These are phyloP conservation scores for Talaromyces sp. DNA, from an alignment of 2,329 filamentous ascomycete genomes.

Conservation along the genomic window DNA sequence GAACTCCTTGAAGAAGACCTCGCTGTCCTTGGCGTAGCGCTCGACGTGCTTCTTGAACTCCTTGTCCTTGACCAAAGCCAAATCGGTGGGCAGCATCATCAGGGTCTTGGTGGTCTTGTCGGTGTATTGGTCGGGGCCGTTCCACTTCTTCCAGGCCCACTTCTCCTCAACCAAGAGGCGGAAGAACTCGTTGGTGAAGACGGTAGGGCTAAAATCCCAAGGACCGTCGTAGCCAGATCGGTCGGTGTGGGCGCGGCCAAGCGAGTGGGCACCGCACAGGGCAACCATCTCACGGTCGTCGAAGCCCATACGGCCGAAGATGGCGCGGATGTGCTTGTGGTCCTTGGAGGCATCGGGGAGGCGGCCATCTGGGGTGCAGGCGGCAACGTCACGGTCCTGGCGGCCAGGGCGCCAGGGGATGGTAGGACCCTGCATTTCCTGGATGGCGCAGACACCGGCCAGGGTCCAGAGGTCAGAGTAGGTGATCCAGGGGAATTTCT, in stretches of 20 bases:
- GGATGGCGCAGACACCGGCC: conserved; percentile 74
- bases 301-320: conserved; percentile 97
- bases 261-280: conserved; percentile 75
- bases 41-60: conserved; percentile 73
- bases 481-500: conserved; percentile 87
- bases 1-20: conserved; percentile 92
- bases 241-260: conserved; percentile 84
- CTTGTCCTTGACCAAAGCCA: conserved; percentile 84
- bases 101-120: conserved; percentile 80
- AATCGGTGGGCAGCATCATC: conserved; percentile 97
- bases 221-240: conserved; percentile 84
- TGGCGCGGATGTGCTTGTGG: conserved; percentile 74
- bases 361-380: conserved; percentile 91
- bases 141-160: conserved; percentile 88
- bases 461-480: conserved; percentile 98
- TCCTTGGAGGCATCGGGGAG: conserved; percentile 76
- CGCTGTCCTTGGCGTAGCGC: conserved; percentile 86
- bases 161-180: conserved; percentile 83
- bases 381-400: conserved; percentile 68
- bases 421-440: conserved; percentile 88
- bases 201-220: conserved; percentile 87
- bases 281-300: conserved; percentile 96
- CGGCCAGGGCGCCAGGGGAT: conserved; percentile 89
- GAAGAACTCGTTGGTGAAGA: conserved; percentile 94
- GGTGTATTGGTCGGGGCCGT: conserved; percentile 84